Evolutionary conservation across 805 yeast species (phyloP), one percentile per base, ranked within the genome.

Genomic region (Teunomyces stri): DNA sequence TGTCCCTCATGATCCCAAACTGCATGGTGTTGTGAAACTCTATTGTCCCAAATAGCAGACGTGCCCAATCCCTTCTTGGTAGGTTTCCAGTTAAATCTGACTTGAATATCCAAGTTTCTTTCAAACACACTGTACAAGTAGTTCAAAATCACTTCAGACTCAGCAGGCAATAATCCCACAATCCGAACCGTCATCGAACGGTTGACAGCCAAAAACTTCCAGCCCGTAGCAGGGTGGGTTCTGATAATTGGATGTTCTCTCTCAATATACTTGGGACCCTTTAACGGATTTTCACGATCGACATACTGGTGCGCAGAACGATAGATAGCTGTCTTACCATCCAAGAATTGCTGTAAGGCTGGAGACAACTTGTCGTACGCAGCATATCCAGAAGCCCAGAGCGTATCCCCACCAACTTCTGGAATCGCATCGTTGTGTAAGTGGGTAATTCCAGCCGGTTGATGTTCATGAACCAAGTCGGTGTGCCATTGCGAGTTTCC

Each of bases 21-120:
- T 9, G 82, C 82, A 48, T 68, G 65, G 64, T 82, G 87, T 48
- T 73, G 73, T 20, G 80, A 69, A 45, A 78, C 57, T 59, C 85
- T 67, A 68, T 81, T 81, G 55, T 81, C 85, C 85, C 85, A 81
- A 30, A 80, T 55, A 6, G 82, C 85, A 31, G 80, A 67, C 29
- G 51, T 45, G 12, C 55, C 55, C 41, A 50, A 43, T 16, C 55
- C 55, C 37, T 47, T 40, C 44, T 47, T 45, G 27, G 55, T 49
- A 11, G 56, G 53, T 33, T 47, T 49, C 57, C 57, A 53, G 52
- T 51, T 51, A 51, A 53, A 53, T 46, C 57, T 49, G 39, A 53
- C 57, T 29, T 54, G 57, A 28, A 54, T 54, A 37, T 54, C 57
- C 50, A 54, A 52, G 50, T 54, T 54, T 50, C 48, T 54, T 27